phyloP scores from a whole-genome alignment of 1,284 basidiomycete species.

The Psilocybe mexicana region DNA sequence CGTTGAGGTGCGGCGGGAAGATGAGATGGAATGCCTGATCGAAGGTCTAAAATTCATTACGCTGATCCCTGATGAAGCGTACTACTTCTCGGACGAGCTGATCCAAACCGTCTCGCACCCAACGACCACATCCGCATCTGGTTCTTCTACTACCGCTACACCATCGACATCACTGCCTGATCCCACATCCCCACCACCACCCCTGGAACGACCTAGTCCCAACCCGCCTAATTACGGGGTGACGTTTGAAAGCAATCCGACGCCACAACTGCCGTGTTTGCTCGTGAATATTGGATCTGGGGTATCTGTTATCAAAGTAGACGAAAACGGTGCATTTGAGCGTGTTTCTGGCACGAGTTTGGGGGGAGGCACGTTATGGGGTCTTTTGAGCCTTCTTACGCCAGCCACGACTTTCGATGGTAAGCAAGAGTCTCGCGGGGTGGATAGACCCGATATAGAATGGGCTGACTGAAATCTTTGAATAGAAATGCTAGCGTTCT shows the following conservation, averaged over 20 bases:
- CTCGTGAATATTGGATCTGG: conserved; percentile 99
- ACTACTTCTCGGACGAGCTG: conserved; percentile 98
- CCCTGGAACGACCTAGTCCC: conserved; percentile 86
- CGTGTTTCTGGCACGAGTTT: conserved; percentile 96
- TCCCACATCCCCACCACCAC: conserved; percentile 6
- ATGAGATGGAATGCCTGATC: conserved; percentile 99
- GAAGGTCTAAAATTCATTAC: conserved; percentile 97
- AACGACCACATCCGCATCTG: conserved; percentile 23
- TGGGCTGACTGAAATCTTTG: conserved; percentile 5
- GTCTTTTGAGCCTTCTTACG: conserved; percentile 90
- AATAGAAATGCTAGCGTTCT: conserved; percentile 93
- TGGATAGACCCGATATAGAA: conserved; percentile 6
- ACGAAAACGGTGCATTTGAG: conserved; percentile 94
- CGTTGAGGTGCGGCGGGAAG: conserved; percentile 88
- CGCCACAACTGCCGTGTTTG: conserved; percentile 92
- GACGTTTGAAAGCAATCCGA: conserved; percentile 78
- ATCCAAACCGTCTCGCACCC: conserved; percentile 86
- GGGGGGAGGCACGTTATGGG: conserved; percentile 99
- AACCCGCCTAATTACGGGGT: conserved; percentile 91
- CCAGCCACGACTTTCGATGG: conserved; percentile 97
- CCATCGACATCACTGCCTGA: conserved; percentile 5
- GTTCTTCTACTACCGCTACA: conserved; percentile 16
- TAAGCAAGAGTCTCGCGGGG: conserved; percentile 41
- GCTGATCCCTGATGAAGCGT: conserved; percentile 96
- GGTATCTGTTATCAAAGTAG: conserved; percentile 96